phyloP scores from a whole-genome alignment of 2,329 filamentous ascomycete genomes.

The Colletotrichum orbiculare region DNA sequence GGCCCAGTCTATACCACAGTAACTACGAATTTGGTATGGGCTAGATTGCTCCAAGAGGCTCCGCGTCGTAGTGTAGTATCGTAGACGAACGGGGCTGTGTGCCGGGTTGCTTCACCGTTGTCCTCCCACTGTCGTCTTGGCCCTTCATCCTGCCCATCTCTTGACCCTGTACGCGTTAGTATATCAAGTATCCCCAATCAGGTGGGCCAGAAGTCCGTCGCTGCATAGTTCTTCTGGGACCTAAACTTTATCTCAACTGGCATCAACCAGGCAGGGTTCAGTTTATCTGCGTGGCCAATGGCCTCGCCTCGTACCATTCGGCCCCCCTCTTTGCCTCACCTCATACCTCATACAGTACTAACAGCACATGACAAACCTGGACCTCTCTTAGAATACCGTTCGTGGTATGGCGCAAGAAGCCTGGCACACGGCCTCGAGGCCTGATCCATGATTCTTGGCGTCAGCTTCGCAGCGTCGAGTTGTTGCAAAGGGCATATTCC shows the following conservation, averaged over 20 bases:
- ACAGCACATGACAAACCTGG: background rate
- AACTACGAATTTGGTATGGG: too few relatives aligned
- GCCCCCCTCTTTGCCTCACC: background rate
- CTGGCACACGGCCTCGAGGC: background rate
- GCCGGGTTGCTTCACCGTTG: slow-evolving; percentile 3
- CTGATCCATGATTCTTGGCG: slow-evolving; percentile 18
- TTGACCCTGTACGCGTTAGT: slow-evolving; percentile 7
- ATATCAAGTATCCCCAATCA: slow-evolving; percentile 7
- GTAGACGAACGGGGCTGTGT: slow-evolving; percentile 21
- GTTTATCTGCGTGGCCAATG: background rate
- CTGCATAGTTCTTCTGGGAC: slow-evolving; percentile 13
- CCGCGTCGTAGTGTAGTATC: background rate
- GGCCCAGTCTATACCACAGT: too few relatives aligned
- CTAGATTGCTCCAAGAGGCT: background rate
- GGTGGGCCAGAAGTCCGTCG: background rate
- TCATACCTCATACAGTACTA: too few relatives aligned
- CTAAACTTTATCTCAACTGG: slow-evolving; percentile 28
- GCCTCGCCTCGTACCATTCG: too few relatives aligned
- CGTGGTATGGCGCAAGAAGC: background rate
- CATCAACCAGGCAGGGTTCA: slow-evolving; percentile 29
- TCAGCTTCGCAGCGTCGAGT: slow-evolving; percentile 1
- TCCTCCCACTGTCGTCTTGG: slow-evolving; percentile 9
- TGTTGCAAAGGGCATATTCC: background rate
- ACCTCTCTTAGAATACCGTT: slow-evolving; percentile 1
- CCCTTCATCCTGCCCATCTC: slow-evolving; percentile 12